Percentiles rank a stretch among this genome's conserved stretches.
Conservation (phyloP, 305 asterid species). For the Salvia sclarea region DNA sequence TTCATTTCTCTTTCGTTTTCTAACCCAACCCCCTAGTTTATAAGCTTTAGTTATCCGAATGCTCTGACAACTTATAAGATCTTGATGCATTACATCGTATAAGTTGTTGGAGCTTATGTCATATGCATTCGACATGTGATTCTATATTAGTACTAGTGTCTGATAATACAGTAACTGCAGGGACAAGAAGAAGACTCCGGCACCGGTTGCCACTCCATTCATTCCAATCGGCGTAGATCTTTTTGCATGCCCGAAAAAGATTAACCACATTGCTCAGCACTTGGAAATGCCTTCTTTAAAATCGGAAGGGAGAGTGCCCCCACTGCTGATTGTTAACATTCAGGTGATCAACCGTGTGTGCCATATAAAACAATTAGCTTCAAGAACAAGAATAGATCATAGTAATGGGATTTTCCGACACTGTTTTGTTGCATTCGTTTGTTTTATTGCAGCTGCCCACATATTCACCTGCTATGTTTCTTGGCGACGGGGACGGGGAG, state of each 20-base stretch:
- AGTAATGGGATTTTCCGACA: not conserved
- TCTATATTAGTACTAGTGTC: not conserved
- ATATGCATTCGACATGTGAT: not conserved
- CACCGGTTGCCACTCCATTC: slow-evolving; percentile 47
- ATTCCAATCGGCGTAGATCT: slow-evolving; percentile 57
- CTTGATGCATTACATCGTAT: too few relatives aligned
- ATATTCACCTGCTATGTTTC: slow-evolving; percentile 56
- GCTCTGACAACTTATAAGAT: too few relatives aligned
- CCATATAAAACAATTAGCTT: too few relatives aligned
- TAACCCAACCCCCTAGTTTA: too few relatives aligned
- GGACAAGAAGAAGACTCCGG: slow-evolving; percentile 57
- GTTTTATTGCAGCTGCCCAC: slow-evolving; percentile 46
- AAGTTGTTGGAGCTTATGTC: too few relatives aligned
- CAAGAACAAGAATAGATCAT: not conserved
- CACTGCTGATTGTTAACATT: slow-evolving; percentile 59
- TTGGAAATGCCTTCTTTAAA: slow-evolving; percentile 48
- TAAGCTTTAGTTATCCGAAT: too few relatives aligned
- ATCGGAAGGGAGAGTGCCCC: slow-evolving; percentile 41
- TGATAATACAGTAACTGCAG: slow-evolving; percentile 38
- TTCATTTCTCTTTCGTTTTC: too few relatives aligned
- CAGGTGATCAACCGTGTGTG: slow-evolving; percentile 45
- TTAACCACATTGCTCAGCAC: slow-evolving; percentile 58
- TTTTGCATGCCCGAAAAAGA: slow-evolving; percentile 47
- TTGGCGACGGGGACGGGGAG: slow-evolving; percentile 57
- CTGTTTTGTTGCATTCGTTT: not conserved